Evolutionary conservation across 164 flowering plant species (phyloP).

Genomic region (Warburgia ugandensis): DNA sequence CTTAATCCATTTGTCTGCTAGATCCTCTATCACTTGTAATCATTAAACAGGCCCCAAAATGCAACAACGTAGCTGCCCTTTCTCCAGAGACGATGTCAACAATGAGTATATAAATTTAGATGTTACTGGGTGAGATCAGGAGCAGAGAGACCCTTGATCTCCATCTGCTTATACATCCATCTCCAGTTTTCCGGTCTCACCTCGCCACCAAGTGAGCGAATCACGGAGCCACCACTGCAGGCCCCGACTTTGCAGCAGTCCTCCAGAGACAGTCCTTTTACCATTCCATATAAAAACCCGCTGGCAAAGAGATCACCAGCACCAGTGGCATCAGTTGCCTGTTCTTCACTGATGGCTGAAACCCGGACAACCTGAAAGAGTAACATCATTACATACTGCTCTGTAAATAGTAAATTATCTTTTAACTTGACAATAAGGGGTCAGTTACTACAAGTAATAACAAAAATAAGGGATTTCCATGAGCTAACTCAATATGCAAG

Average conservation of each 20-base stretch:
- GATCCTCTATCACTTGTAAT: too few relatives aligned
- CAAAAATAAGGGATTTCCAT: too few relatives aligned
- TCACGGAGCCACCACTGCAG: slow-evolving; percentile 89
- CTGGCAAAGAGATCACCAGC: slow-evolving; percentile 96
- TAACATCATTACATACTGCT: too few relatives aligned
- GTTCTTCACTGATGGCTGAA: slow-evolving; percentile 64
- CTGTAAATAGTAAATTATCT: too few relatives aligned
- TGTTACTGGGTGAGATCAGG: slow-evolving; percentile 27
- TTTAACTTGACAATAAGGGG: too few relatives aligned
- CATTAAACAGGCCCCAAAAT: background rate
- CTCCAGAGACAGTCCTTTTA: slow-evolving; percentile 71
- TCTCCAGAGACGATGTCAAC: background rate
- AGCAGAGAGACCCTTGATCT: slow-evolving; percentile 53
- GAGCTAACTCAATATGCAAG: too few relatives aligned
- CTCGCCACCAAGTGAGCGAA: slow-evolving; percentile 89
- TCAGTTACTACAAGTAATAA: too few relatives aligned
- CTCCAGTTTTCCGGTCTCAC: slow-evolving; percentile 84
- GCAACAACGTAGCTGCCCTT: slow-evolving; percentile 4
- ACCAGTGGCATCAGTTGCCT: slow-evolving; percentile 85
- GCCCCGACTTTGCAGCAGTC: slow-evolving; percentile 83
- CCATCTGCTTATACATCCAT: slow-evolving; percentile 92
- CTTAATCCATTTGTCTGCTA: too few relatives aligned
- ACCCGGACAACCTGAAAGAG: slow-evolving; percentile 68
- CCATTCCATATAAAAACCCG: slow-evolving; percentile 85
- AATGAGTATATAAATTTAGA: background rate